Conservation (phyloP, 148 eudicot species). For the Dianthus caryophyllus region DNA sequence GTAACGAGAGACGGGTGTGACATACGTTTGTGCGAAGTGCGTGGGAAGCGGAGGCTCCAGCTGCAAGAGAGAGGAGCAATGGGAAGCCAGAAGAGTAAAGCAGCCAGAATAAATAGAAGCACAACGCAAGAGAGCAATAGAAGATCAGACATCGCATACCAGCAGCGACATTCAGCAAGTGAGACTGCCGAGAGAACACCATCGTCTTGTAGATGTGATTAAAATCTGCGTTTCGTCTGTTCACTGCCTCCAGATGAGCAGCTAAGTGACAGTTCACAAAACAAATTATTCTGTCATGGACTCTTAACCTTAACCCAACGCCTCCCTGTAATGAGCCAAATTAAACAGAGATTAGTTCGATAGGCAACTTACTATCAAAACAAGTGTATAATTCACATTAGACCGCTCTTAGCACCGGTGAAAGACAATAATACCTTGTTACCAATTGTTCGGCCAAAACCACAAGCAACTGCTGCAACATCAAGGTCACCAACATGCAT, state of each 20-base stretch:
- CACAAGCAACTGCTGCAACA: slow-evolving; percentile 95
- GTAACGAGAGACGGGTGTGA: background rate
- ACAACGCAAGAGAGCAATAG: slow-evolving; percentile 71
- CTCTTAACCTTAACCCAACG: slow-evolving; percentile 94
- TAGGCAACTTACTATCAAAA: no score
- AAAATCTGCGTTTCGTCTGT: slow-evolving; percentile 89
- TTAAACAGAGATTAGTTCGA: no score
- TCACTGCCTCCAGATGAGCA: slow-evolving; percentile 97
- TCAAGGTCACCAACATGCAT: slow-evolving; percentile 95
- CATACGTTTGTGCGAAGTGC: slow-evolving; percentile 60
- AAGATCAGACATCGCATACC: slow-evolving; percentile 79
- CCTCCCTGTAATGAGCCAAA: slow-evolving; percentile 62
- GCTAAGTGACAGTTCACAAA: slow-evolving; percentile 95
- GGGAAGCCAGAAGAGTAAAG: slow-evolving; percentile 81
- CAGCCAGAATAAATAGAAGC: slow-evolving; percentile 74
- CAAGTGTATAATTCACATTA: no score
- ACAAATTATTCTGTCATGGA: slow-evolving; percentile 83
- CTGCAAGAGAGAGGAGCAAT: slow-evolving; percentile 79
- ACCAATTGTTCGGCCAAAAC: slow-evolving; percentile 95
- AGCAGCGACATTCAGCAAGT: slow-evolving; percentile 70
- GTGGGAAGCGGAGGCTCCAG: slow-evolving; percentile 69
- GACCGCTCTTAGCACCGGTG: background rate
- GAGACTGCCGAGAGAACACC: slow-evolving; percentile 75
- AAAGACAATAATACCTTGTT: slow-evolving; percentile 57
- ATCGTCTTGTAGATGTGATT: slow-evolving; percentile 77